Conservation (phyloP, 2,329 filamentous ascomycete genomes). For the Cercospora brassicicola region DNA sequence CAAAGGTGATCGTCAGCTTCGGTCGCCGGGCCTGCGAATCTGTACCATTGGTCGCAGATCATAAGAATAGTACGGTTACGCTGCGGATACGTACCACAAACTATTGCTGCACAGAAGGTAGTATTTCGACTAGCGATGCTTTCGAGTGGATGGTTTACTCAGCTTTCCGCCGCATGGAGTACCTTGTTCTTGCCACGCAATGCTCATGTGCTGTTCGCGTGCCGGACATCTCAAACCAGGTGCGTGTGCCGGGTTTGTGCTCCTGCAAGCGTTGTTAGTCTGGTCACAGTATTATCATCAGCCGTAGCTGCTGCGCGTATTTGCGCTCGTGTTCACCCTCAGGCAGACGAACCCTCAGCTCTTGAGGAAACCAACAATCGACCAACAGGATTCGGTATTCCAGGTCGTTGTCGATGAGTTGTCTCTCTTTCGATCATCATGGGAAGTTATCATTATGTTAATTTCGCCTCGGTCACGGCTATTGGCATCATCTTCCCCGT, state of each 20-base stretch:
- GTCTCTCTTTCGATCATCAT: background rate
- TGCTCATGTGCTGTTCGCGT: constrained; percentile 11
- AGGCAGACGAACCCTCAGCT: background rate
- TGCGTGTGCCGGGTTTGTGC: background rate
- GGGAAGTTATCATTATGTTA: constrained; percentile 15
- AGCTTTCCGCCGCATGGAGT: background rate
- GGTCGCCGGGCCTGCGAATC: background rate
- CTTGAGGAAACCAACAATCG: background rate
- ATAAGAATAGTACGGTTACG: constrained; percentile 1
- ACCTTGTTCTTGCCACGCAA: constrained; percentile 1
- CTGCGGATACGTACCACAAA: background rate
- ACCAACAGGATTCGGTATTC: background rate
- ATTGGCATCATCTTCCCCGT: constrained; percentile 18
- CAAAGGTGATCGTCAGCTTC: constrained; percentile 4
- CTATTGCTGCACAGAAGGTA: background rate
- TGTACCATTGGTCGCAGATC: background rate
- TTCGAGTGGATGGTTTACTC: background rate
- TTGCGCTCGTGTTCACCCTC: background rate
- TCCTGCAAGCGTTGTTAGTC: background rate
- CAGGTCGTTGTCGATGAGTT: background rate
- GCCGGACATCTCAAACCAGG: background rate
- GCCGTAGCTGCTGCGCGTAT: background rate
- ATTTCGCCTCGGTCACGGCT: constrained; percentile 14
- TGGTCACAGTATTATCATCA: constrained; percentile 1
- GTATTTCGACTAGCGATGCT: background rate